Conservation (phyloP, 2,329 filamentous ascomycete species). For the Cladosporium sp. region DNA sequence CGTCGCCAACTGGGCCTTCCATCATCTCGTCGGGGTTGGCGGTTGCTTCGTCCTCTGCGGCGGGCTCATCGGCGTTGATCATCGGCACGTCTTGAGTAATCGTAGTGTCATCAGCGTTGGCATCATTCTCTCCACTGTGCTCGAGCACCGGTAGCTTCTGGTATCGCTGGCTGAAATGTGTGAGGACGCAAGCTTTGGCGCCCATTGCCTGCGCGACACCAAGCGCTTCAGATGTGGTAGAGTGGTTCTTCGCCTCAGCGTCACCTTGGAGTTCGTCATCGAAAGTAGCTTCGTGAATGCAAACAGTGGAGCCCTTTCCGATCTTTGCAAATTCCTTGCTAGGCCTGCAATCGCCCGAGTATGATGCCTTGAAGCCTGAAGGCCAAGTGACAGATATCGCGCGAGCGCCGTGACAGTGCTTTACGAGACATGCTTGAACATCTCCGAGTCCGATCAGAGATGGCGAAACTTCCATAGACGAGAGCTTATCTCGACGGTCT, state of each 20-base stretch:
- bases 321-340: conserved; percentile 68
- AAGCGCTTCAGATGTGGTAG: conserved; percentile 83
- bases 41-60: conserved; percentile 7
- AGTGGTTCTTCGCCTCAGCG: conserved; percentile 85
- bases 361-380: conserved; percentile 81
- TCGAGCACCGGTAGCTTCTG: conserved; percentile 68
- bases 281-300: conserved; percentile 96
- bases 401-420: conserved; percentile 78
- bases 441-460: conserved; percentile 62
- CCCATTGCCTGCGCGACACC: conserved; percentile 75
- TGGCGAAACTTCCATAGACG: conserved; percentile 28
- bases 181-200: conserved; percentile 78
- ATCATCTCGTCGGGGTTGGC: conserved; percentile 2
- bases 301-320: conserved; percentile 73
- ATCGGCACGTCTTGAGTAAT: conserved; percentile 32
- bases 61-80: conserved; percentile 27
- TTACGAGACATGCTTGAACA: conserved; percentile 68
- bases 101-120: conserved; percentile 23
- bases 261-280: conserved; percentile 80
- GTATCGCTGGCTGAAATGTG: conserved; percentile 95
- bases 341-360: conserved; percentile 92
- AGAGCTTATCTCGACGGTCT: conserved; percentile 33
- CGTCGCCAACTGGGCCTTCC: conserved; percentile 25
- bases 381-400: conserved; percentile 78
- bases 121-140: conserved; percentile 31